Base-by-base conservation (phyloP, 164 flowering plant genomes). In the Vitis amurensis region DNA sequence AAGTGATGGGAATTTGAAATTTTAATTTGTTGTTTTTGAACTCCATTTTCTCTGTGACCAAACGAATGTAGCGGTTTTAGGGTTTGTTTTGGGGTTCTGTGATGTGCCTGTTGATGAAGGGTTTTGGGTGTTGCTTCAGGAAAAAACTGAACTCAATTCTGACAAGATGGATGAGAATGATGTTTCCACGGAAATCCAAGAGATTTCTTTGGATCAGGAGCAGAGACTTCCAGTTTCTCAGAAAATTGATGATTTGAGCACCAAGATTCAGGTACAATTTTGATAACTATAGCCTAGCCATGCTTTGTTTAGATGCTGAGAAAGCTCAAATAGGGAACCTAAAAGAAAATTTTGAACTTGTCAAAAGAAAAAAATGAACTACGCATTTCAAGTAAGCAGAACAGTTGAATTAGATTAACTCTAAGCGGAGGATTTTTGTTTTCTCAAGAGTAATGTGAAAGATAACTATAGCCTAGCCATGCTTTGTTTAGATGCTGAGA, bases 211-310 rank as follows among this genome's bases (percentile, higher is more conserved):
- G 4, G 71, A 72, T 53, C 70, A 71, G 52, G 86, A 68, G 53
- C 82, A 77, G 68, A 80, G 77, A 16, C 83, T 76, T 69, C 89
- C 87, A 1, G 73, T 84, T 68, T 66, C 81, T 69, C 73, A 80
- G 80, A 87, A 82, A 66, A 69, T 89, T 31, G 67, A 76, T 55
- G 68, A 75, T 71, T 69, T 90, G 66, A 79, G 83, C 71, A 50
- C 53, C 67, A 79, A 78, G 77, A 53, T 89, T 51, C 77, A 80
- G 89, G 96, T 87, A 76, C 67, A 30, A n/a, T 49, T 44, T 64
- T 48, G 15, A 14, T 11, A 9, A 29, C 23, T 8, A 1, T 13
- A 16, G 30, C 4, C 12, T 3, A 10, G 60, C 9, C 12, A 12
- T 27, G 31, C 69, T 19, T 30, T 59, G 7, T 31, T 31, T 31